phyloP scores from a whole-genome alignment of 2,329 filamentous ascomycete genomes.

The Fusarium nisikadoi region DNA sequence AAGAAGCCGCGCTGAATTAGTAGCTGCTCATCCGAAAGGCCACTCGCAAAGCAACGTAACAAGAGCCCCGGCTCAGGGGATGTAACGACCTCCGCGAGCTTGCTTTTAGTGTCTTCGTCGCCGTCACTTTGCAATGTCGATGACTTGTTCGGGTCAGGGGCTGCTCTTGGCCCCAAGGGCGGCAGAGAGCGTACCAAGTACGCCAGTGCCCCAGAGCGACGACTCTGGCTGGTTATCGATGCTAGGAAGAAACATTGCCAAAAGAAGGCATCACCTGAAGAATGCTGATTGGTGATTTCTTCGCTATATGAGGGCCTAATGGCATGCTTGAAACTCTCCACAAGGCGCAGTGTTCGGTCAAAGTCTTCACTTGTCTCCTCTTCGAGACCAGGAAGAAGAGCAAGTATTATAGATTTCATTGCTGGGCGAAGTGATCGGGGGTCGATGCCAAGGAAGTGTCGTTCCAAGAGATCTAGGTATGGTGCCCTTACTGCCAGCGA shows the following conservation, averaged over 20 bases:
- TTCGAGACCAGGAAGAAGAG: conserved; percentile 90
- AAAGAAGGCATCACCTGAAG: conserved; percentile 83
- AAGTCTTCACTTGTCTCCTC: conserved; percentile 98
- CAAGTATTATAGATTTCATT: conserved; percentile 88
- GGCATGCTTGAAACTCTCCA: conserved; percentile 80
- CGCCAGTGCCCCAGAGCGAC: conserved; percentile 86
- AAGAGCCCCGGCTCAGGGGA: conserved; percentile 92
- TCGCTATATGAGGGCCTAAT: conserved; percentile 67
- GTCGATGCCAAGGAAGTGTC: conserved; percentile 78
- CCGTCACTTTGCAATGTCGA: conserved; percentile 16
- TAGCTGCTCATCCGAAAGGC: conserved; percentile 85
- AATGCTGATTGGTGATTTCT: conserved; percentile 63
- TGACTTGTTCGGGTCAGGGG: conserved; percentile 15
- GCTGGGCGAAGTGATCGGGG: conserved; percentile 81
- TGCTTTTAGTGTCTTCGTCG: conserved; percentile 53
- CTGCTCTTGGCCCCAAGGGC: conserved; percentile 37
- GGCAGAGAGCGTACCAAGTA: conserved; percentile 86
- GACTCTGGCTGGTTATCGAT: conserved; percentile 86
- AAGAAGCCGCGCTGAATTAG: conserved; percentile 94
- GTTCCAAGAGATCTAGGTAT: conserved; percentile 86
- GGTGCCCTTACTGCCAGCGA: conserved; percentile 89
- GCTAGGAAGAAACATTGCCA: conserved; percentile 98
- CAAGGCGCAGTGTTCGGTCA: conserved; percentile 81
- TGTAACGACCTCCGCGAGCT: conserved; percentile 74
- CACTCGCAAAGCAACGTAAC: conserved; percentile 90